Base-by-base conservation (phyloP, 805 yeast genomes). In the Candida koratica region DNA sequence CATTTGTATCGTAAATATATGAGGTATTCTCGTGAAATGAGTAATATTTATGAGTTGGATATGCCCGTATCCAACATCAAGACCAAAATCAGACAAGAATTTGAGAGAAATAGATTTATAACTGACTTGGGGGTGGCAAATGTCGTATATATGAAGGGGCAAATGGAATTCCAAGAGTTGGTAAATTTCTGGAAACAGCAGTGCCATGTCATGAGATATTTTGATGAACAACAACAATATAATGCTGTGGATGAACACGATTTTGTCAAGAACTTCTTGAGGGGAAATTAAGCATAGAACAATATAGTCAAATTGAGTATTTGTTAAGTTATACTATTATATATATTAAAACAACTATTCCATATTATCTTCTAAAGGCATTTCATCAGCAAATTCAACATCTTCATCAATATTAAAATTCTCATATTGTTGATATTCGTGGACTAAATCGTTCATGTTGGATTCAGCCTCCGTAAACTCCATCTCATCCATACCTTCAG, bases 401-500 rank as follows among this genome's bases (percentile, higher is more conserved):
- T 81, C 88, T 45, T 83, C 95, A 40, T 83, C 84, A 38, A 75
- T 73, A 40, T 79, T 75, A 36, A 82, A 85, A 48, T 82, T 90
- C 72, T 87, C 95, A 69, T 87, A 85, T 67, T 88, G 96, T 68
- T 85, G 93, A 60, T 88, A 67, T 65, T 88, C 96, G 55, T 81
- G 77, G 38, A 87, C 88, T 56, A 88, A 72, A 64, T 88, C 96
- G 50, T 75, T 77, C 88, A 88, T 79, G 60, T 88, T 84, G 37
- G 90, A 80, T 67, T 86, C 94, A 36, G 96, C 96, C 69, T 88
- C 96, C 40, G 87, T 77, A 64, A 88, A 88, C 68, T 88, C 96
- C 72, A 81, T 74, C 67, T 83, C 94, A 56, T 88, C 96, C 96
- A 88, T 88, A 69, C 96, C 96, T 66, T 88, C 96, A 50, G 81